These are phyloP conservation scores for Fonsecaea pugnacius DNA, from an alignment of 2,329 filamentous ascomycete genomes.

Conservation along the genomic window DNA sequence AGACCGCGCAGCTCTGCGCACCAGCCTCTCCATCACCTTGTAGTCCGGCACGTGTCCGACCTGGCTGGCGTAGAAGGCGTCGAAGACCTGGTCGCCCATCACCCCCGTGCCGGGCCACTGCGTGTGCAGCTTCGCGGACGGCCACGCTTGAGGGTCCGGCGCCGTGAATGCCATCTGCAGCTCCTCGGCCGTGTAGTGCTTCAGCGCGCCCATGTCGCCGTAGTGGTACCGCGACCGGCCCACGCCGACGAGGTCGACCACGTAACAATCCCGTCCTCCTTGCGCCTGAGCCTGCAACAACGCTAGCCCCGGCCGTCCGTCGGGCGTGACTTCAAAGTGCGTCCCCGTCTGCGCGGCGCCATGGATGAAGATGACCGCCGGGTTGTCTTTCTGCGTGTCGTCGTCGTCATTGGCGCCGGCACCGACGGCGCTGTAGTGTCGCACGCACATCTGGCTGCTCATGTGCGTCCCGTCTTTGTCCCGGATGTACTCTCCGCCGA, in stretches of 20 bases:
- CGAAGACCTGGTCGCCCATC: constrained; percentile 14
- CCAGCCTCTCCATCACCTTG: constrained; percentile 30
- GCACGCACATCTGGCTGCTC: constrained; percentile 24
- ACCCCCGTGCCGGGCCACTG: constrained; percentile 48
- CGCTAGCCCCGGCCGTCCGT: constrained; percentile 51
- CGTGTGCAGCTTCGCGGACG: constrained; percentile 19
- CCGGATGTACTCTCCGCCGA: constrained; percentile 17
- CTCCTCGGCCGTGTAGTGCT: constrained; percentile 18
- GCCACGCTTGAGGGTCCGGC: constrained; percentile 3
- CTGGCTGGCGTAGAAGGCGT: constrained; percentile 21
- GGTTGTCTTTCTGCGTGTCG: background rate
- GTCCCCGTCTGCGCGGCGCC: constrained; percentile 32
- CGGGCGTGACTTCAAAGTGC: constrained; percentile 54
- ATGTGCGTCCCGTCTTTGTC: constrained; percentile 28
- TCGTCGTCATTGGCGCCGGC: background rate
- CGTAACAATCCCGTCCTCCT: constrained; percentile 30
- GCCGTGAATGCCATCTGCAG: constrained; percentile 12
- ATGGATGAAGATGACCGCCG: constrained; percentile 32
- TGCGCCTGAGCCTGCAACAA: constrained; percentile 8
- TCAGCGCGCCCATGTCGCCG: constrained; percentile 13
- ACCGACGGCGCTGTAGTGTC: constrained; percentile 9
- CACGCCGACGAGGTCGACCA: constrained; percentile 53
- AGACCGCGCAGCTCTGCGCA: background rate
- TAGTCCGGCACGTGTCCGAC: constrained; percentile 31
- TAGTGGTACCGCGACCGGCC: constrained; percentile 39